Evolutionary conservation across 305 asterid species (phyloP), one percentile per base, ranked within the genome.

Genomic region (Solanum aculeatissimum): DNA sequence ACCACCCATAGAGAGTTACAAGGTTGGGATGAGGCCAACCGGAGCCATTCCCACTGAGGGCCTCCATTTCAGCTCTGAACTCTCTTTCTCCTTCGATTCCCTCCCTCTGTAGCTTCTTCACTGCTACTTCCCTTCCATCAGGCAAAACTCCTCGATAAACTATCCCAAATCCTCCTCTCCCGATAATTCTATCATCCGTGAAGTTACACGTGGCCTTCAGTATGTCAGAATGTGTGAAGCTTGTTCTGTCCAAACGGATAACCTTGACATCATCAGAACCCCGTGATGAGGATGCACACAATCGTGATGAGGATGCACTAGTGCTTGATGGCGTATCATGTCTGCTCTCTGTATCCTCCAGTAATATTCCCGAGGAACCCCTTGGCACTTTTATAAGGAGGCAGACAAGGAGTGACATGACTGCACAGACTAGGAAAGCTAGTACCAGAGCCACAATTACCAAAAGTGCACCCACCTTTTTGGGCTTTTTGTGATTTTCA

Each of bases 121-220:
- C 90, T 6, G 97, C 97, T 79, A 93, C 87, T 82, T 89, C 92
- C 80, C 84, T 82, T 32, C 78, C 78, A 62, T 91, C 94, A 9
- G 93, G 84, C 81, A 93, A 92, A 42, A 86, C 12, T 15, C 95
- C 97, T 68, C 83, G 88, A 88, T 93, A 92, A 54, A 93, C 97
- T 68, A 91, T 84, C 32, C 97, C 97, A 5, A 88, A 93, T 27
- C 97, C 97, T 32, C 97, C 97, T 45, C 95, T 91, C 19, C 97
- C 97, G 4, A 93, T 88, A 86, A 93, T 93, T 69, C 93, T 90
- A 47, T 93, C 86, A 51, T 90, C 91, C 70, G 89, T 93, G 60
- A 93, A 93, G 82, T 87, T 88, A 83, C 90, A 82, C 0, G 97
- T 93, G 13, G 97, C 93, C 58, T 89, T 87, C 90, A 93, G 43